These are phyloP conservation scores for Collybia sordida DNA, from an alignment of 768 basidiomycete species.

Conservation along the genomic window DNA sequence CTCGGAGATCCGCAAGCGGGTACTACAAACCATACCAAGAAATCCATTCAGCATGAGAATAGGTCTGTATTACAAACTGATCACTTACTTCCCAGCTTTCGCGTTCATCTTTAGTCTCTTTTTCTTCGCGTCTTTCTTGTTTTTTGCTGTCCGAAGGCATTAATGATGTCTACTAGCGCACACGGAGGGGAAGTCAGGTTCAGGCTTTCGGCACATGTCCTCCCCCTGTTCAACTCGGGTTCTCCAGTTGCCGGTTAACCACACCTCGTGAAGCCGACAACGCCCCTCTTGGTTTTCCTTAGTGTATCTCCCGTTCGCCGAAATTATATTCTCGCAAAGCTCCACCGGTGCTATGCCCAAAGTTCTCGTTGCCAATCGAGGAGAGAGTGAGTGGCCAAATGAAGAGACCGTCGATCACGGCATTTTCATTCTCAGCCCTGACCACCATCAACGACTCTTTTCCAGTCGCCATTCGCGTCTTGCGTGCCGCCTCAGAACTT, in stretches of 20 bases:
- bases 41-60: background rate
- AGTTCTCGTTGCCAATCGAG: conserved; percentile 75
- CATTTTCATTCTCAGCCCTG: conserved; percentile 4
- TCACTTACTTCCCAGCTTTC: conserved; percentile 31
- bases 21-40: conserved; percentile 13
- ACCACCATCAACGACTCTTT: conserved; percentile 9
- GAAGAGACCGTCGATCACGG: conserved; percentile 19
- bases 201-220: too few relatives aligned
- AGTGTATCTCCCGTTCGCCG: background rate
- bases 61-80: background rate
- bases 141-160: conserved; percentile 19
- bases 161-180: conserved; percentile 19
- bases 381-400: conserved; percentile 48
- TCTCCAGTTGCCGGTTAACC: too few relatives aligned
- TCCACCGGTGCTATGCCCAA: conserved; percentile 42
- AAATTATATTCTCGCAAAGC: background rate
- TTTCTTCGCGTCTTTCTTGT: background rate
- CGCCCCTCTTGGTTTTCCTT: too few relatives aligned
- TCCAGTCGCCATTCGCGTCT: conserved; percentile 83
- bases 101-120: conserved; percentile 5
- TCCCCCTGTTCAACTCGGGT: too few relatives aligned
- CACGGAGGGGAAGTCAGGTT: too few relatives aligned
- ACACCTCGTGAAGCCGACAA: background rate
- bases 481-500: conserved; percentile 63
- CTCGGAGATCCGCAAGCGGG: conserved; percentile 27